Percentiles rank a stretch among this genome's conserved stretches.
Evolutionary conservation across 2,329 filamentous ascomycete species (phyloP).

Genomic region (Claviceps monticola): DNA sequence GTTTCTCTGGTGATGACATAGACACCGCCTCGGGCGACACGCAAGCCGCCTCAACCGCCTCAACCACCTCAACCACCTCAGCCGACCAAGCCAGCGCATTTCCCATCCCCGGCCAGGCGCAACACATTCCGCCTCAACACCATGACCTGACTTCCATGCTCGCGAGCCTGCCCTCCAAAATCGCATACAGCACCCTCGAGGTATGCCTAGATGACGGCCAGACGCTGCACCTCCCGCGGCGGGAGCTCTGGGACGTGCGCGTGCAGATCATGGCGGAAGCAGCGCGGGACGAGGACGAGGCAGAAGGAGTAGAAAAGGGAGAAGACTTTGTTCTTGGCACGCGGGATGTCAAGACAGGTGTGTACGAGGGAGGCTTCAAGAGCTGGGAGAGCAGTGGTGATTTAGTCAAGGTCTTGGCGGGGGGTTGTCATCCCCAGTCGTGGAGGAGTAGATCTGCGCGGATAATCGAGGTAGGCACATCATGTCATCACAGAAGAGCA

Average conservation of each 20-base stretch:
- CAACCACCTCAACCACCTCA: background rate
- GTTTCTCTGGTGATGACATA: slow-evolving; percentile 51
- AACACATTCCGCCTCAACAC: slow-evolving; percentile 34
- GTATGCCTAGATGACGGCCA: slow-evolving; percentile 43
- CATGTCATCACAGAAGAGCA: background rate
- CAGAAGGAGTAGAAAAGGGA: too few species aligned
- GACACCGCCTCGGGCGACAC: slow-evolving; percentile 22
- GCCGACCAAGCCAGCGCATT: slow-evolving; percentile 34
- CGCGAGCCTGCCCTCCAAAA: slow-evolving; percentile 53
- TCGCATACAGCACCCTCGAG: slow-evolving; percentile 51
- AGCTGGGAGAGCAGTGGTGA: slow-evolving; percentile 81
- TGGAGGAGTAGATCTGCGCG: slow-evolving; percentile 23
- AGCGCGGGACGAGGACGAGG: slow-evolving; percentile 23
- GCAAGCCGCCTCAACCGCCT: slow-evolving; percentile 2
- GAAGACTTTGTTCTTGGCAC: slow-evolving; percentile 34
- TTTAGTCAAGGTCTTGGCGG: slow-evolving; percentile 53
- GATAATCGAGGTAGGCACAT: slow-evolving; percentile 38
- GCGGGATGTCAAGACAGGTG: slow-evolving; percentile 65
- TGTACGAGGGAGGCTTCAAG: slow-evolving; percentile 82
- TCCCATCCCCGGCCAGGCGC: slow-evolving; percentile 46
- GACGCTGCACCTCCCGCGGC: slow-evolving; percentile 46
- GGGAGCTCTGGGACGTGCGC: slow-evolving; percentile 70
- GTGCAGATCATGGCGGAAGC: slow-evolving; percentile 69
- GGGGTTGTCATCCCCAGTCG: slow-evolving; percentile 22
- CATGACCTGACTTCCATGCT: slow-evolving; percentile 40